Base-by-base conservation (phyloP, 495 filamentous ascomycete species). In the Penicillium tannophilum region DNA sequence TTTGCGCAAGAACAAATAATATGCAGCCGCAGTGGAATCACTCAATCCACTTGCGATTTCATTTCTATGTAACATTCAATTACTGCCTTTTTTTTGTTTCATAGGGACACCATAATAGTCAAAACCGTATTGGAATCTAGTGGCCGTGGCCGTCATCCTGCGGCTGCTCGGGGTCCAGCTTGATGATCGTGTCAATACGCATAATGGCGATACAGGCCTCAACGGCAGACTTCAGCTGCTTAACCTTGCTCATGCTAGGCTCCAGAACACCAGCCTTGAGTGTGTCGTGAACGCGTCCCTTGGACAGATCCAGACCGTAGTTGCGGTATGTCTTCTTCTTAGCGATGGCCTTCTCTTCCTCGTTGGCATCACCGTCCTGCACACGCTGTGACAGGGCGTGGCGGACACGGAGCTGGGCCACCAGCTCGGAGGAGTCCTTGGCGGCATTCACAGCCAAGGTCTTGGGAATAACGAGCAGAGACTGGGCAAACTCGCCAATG, bases 181-280 rank as follows among this genome's bases (percentile, higher is more conserved):
- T 96, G 75, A 99, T 98, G 78, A 99, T 83, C 60, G 94, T 99
- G 80, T 99, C 94, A 69, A 99, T 99, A 67, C 94, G 86, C 95
- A 99, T 97, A 72, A 99, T 97, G 68, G 92, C 88, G 76, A 99
- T 97, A 75, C 95, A 98, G 58, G 94, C 94, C 80, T 99, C 94
- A 53, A 98, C 94, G 51, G 95, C 95, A 80, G 89, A 92, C 88
- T 99, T 99, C 65, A 99, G 79, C 81, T 97, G 93, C 79, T 91
- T 89, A 65, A 99, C 84, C 84, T 99, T 99, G 83, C 93, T 97
- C 84, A 99, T 93, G 75, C 89, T 93, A 30, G 94, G 94, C 79
- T 99, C 94, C 72, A 98, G 69, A 70, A 98, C 93, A 67, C 94
- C 94, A 16, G 90, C 89, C 84, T 96, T 97, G 66, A 99, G 82